Evolutionary conservation across 208 protist genomes (phyloP).

Genomic region (Crithidia fasciculata): DNA sequence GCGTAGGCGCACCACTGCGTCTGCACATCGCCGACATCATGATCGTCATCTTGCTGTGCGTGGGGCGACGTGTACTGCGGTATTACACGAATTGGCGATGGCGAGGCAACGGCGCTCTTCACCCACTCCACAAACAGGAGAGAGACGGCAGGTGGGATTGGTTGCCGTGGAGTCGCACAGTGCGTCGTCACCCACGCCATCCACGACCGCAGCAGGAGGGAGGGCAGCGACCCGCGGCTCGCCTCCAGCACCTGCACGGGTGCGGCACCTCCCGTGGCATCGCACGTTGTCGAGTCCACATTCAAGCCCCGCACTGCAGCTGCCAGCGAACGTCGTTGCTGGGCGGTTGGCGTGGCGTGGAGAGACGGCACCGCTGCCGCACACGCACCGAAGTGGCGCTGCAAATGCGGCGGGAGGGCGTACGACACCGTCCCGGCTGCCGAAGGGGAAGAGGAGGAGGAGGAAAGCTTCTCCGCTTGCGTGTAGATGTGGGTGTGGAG

Average conservation of each 20-base stretch:
- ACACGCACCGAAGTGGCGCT: constrained; percentile 1
- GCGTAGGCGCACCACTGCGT: constrained; percentile 14
- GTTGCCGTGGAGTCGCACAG: constrained; percentile 17
- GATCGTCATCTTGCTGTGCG: background rate
- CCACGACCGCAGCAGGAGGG: constrained; percentile 23
- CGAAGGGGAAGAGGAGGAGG: background rate
- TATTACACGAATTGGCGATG: too few relatives aligned
- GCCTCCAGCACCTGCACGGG: background rate
- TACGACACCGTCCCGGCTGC: background rate
- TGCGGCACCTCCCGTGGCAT: background rate
- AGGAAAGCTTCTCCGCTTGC: too few relatives aligned
- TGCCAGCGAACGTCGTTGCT: constrained; percentile 10
- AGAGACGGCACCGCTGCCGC: background rate
- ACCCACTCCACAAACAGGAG: constrained; percentile 62
- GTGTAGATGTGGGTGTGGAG: constrained; percentile 23
- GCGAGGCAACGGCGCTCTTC: constrained; percentile 27
- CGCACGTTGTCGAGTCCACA: background rate
- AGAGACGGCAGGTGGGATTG: constrained; percentile 46
- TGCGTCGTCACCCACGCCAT: constrained; percentile 21
- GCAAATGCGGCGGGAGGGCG: constrained; percentile 8
- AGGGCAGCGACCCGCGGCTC: background rate
- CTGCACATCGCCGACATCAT: background rate
- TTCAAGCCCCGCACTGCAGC: constrained; percentile 3
- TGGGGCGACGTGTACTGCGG: too few relatives aligned
- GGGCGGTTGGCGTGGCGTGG: background rate